Conservation (phyloP, 768 basidiomycete species). For the Rhodosporidiobolus odoratus region DNA sequence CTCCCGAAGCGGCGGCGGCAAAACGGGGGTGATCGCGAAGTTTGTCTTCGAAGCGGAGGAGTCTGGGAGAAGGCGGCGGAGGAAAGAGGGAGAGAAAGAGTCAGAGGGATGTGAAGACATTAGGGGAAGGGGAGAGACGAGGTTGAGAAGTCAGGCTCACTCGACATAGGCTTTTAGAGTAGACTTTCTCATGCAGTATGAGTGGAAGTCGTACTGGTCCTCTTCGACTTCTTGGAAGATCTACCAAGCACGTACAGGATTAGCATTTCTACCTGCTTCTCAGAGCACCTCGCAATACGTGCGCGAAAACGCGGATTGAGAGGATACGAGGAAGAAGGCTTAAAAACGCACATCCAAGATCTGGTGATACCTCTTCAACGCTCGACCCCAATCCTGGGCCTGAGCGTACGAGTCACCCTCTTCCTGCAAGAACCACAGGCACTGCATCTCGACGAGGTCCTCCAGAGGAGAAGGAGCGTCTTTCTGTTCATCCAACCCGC, state of each 20-base stretch:
- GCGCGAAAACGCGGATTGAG: not conserved
- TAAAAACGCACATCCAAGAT: slow-evolving; percentile 60
- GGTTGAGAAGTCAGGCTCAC: too few relatives aligned
- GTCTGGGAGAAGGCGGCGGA: slow-evolving; percentile 49
- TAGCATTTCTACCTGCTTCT: too few relatives aligned
- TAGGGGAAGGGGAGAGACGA: not conserved
- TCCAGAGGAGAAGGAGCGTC: slow-evolving; percentile 65
- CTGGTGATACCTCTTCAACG: slow-evolving; percentile 76
- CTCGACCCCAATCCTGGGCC: slow-evolving; percentile 63
- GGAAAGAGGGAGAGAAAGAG: not conserved
- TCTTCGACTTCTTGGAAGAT: slow-evolving; percentile 72
- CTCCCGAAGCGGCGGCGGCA: slow-evolving; percentile 64
- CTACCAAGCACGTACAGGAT: slow-evolving; percentile 46
- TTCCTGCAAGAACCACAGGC: slow-evolving; percentile 75
- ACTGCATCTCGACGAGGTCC: slow-evolving; percentile 95
- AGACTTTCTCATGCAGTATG: slow-evolving; percentile 83
- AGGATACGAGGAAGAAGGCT: not conserved
- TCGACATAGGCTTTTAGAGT: slow-evolving; percentile 77
- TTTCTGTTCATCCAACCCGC: slow-evolving; percentile 57
- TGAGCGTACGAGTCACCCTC: slow-evolving; percentile 67
- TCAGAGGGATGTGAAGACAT: not conserved
- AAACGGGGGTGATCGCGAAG: slow-evolving; percentile 73
- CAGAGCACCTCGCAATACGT: too few relatives aligned
- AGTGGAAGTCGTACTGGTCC: slow-evolving; percentile 97
- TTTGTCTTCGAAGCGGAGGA: slow-evolving; percentile 74